Base-by-base conservation (phyloP, 2,329 filamentous ascomycete species). In the Magnaporthales sp. region DNA sequence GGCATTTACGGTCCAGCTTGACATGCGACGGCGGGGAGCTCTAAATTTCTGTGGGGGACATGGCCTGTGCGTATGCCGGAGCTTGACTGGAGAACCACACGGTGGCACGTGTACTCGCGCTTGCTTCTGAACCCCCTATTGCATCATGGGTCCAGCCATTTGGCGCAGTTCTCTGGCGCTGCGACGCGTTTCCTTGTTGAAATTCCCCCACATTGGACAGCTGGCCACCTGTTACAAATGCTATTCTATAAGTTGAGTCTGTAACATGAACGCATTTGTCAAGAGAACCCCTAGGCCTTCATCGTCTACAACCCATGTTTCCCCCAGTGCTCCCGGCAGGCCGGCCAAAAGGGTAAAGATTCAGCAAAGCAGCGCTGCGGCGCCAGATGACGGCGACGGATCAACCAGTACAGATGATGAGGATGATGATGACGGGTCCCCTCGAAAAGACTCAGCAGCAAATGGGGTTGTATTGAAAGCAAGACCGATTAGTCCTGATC, bases 41-140 rank as follows among this genome's bases (percentile, higher is more conserved):
- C 11, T 26, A 24, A n/a, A 8, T 64, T 63, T n/a, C 4, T 32
- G n/a, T 63, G 30, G 22, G 13, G 15, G n/a, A 63, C 22, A n/a
- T 38, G 15, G 30, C 30, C 24, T 9, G 13, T 26, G 29, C 19
- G 22, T 46, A 9, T 13, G 29, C 29, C n/a, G 22, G 11, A 4
- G 11, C 15, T 31, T 13, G 26, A 62, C 61, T 29, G 10, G 19
- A 7, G 19, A 30, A 30, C 9, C n/a, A 61, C 64, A 38, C 64
- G 64, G 15, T 8, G 22, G 29, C 64, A 65, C 64, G 64, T 65
- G 64, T 26, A 38, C 51, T 60, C 54, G 64, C 54, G 64, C 32
- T 60, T 19, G 22, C 31, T 58, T 56, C 11, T 27, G 24, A n/a
- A 19, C 24, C 15, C 38, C 38, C 46, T 51, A 22, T 27, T 51